A percentile compares a stretch with the other conserved stretches of the same genome.
Evolutionary conservation across 176 grass and related monocot genomes (phyloP).

Genomic region (Alopecurus myosuroides): DNA sequence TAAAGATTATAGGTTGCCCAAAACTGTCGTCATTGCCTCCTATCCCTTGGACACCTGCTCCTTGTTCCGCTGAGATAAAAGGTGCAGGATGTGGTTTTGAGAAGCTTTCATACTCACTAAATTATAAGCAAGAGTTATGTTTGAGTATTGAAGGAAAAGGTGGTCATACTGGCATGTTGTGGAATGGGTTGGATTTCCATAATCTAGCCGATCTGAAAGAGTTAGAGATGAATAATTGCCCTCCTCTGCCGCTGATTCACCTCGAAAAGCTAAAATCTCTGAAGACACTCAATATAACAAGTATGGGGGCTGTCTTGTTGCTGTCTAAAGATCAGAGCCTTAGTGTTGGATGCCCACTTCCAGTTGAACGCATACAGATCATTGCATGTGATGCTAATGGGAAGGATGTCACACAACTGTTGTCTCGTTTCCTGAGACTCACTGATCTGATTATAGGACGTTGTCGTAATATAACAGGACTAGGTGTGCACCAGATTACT

Average conservation of each 20-base stretch:
- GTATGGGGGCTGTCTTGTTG: not conserved
- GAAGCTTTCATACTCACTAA: accelerated
- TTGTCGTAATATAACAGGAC: accelerated
- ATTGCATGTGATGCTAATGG: accelerated
- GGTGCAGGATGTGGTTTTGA: not conserved
- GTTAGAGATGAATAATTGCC: accelerated
- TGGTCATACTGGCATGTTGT: accelerated
- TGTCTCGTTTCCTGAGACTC: not conserved
- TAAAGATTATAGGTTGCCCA: not conserved
- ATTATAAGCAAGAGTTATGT: accelerated
- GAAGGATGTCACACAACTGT: not conserved
- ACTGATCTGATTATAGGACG: too few relatives aligned
- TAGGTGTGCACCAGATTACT: not conserved
- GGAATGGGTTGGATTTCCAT: not conserved
- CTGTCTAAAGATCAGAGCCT: not conserved
- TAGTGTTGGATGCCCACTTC: not conserved
- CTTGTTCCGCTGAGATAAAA: not conserved
- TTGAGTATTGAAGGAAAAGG: accelerated
- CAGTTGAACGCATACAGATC: accelerated
- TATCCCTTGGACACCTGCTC: not conserved
- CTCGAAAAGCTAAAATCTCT: not conserved
- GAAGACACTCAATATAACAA: accelerated
- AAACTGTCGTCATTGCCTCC: not conserved
- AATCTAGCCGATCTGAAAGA: not conserved
- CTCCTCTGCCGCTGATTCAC: not conserved